phyloP scores from a whole-genome alignment of 441 rosid species.

The Omphalea diandra region DNA sequence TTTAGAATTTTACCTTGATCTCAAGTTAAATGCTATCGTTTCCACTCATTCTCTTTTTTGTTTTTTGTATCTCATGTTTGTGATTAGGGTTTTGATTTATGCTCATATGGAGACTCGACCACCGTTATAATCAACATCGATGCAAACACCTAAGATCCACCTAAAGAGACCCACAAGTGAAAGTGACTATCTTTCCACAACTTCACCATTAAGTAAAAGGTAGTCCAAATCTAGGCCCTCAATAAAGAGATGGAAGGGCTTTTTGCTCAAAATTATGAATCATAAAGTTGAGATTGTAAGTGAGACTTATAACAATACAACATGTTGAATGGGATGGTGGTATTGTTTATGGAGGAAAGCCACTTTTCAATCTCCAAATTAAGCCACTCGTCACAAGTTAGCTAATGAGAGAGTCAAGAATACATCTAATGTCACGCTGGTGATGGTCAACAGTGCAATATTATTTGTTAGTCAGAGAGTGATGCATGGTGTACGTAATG shows the following conservation, averaged over 20 bases:
- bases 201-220: conserved; percentile 39
- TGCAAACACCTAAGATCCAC: conserved; percentile 24
- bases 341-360: conserved; percentile 71
- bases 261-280: conserved; percentile 43
- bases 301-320: conserved; percentile 19
- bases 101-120: not conserved
- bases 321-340: conserved; percentile 46
- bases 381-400: conserved; percentile 37
- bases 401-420: conserved; percentile 27
- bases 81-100: conserved; percentile 3
- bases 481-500: conserved; percentile 60
- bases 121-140: conserved; percentile 14
- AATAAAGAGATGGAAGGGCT: conserved; percentile 47
- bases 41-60: not conserved
- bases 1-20: not conserved
- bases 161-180: conserved; percentile 45
- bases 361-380: conserved; percentile 52
- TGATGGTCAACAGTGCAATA: conserved; percentile 57
- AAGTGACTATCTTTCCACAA: conserved; percentile 43
- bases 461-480: conserved; percentile 74
- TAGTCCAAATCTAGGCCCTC: conserved; percentile 41
- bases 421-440: conserved; percentile 30
- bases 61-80: not conserved
- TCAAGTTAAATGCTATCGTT: not conserved
- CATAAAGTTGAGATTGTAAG: conserved; percentile 28